Conservation (phyloP, 495 filamentous ascomycete genomes). For the Margaritispora aquatica region DNA sequence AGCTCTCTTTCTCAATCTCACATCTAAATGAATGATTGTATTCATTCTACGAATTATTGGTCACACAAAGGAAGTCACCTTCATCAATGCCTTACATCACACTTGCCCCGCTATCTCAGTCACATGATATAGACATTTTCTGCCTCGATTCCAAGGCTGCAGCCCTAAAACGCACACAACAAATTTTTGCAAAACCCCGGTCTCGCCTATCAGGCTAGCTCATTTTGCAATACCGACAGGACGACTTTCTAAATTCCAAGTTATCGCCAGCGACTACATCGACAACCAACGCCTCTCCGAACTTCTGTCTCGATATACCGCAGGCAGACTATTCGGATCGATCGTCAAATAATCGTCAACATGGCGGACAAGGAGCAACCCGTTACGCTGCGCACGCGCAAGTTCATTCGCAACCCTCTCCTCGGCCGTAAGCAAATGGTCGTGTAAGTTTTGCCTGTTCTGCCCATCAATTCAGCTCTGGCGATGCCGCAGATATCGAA, state of each 20-base stretch:
- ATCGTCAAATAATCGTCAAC: conserved; percentile 36
- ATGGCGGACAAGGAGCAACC: conserved; percentile 84
- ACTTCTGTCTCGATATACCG: conserved; percentile 21
- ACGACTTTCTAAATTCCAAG: conserved; percentile 5
- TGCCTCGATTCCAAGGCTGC: neutral
- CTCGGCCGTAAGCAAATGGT: conserved; percentile 99
- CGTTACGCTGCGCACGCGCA: conserved; percentile 98
- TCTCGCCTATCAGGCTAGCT: neutral
- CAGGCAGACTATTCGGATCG: conserved; percentile 12
- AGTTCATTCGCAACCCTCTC: conserved; percentile 99
- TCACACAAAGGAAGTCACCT: neutral
- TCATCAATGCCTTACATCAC: neutral
- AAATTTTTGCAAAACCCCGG: neutral
- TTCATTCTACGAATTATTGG: neutral
- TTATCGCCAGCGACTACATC: conserved; percentile 22
- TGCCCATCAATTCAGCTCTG: neutral
- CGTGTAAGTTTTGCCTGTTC: conserved; percentile 67
- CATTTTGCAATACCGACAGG: conserved; percentile 6
- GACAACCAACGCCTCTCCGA: conserved; percentile 13
- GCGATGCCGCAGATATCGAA: neutral
- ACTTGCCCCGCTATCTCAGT: neutral
- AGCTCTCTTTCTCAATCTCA: neutral
- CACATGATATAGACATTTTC: neutral
- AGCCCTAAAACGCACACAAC: neutral
- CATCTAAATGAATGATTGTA: neutral